Percentiles rank a stretch among this genome's conserved stretches.
Conservation (phyloP, 805 yeast genomes). For the Candida berthetii region DNA sequence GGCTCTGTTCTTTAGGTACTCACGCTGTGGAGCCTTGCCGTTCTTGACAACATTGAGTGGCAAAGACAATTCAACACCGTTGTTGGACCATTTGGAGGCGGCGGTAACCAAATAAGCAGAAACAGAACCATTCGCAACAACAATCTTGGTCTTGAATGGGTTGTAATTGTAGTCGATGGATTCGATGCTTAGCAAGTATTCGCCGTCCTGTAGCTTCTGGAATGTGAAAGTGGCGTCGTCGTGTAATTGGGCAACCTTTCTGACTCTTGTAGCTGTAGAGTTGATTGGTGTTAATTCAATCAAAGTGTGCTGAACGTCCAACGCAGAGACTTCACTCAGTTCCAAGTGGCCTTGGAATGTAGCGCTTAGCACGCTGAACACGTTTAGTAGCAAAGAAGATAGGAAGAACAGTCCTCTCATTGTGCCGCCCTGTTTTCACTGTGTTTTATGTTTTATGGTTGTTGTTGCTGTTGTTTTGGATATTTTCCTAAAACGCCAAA, state of each 20-base stretch:
- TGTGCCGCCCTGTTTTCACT: no score
- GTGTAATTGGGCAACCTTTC: conserved; percentile 5
- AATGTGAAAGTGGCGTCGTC: conserved; percentile 11
- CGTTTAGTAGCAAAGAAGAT: background rate
- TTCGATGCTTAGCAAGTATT: conserved; percentile 10
- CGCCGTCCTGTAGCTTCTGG: conserved; percentile 9
- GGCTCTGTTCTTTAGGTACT: conserved; percentile 25
- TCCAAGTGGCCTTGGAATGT: background rate
- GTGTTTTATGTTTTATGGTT: no score
- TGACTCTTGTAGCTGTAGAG: background rate
- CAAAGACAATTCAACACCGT: conserved; percentile 3
- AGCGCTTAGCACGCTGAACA: background rate
- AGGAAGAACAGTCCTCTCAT: background rate
- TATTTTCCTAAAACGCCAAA: no score
- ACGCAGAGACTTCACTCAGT: background rate
- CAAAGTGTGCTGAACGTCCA: background rate
- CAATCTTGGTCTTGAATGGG: conserved; percentile 16
- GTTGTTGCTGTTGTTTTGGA: no score
- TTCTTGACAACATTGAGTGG: conserved; percentile 20
- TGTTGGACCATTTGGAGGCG: conserved; percentile 6
- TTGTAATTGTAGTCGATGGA: conserved; percentile 15
- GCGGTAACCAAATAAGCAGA: conserved; percentile 8
- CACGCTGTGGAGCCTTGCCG: conserved; percentile 23
- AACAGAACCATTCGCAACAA: conserved; percentile 8
- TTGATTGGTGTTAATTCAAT: background rate